phyloP scores from a whole-genome alignment of 1,284 basidiomycete genomes.

The Boletus smithii region DNA sequence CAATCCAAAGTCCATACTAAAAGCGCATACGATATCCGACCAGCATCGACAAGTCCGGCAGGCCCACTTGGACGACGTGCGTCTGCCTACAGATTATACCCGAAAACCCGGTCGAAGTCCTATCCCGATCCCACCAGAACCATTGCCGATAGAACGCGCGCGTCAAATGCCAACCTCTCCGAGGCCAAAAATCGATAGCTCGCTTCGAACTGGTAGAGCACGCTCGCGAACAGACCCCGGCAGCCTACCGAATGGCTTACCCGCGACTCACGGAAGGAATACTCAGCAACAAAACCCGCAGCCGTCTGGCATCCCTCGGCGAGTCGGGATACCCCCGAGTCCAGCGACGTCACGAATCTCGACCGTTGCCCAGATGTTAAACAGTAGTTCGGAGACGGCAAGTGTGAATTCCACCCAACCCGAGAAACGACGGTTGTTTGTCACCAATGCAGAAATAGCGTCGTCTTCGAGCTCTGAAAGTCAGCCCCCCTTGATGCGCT shows the following conservation, averaged over 20 bases:
- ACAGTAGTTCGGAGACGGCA: constrained; percentile 8
- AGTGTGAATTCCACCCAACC: constrained; percentile 19
- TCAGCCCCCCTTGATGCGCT: constrained; percentile 22
- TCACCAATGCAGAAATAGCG: constrained; percentile 50
- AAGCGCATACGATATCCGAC: constrained; percentile 20
- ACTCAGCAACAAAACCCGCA: constrained; percentile 14
- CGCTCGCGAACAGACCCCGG: constrained; percentile 44
- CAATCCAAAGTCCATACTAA: constrained; percentile 32
- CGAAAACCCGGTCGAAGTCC: constrained; percentile 15
- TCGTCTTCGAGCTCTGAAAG: constrained; percentile 45
- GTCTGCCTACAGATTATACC: constrained; percentile 6
- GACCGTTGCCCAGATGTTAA: neutral
- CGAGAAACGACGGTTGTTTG: constrained; percentile 42
- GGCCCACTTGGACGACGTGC: constrained; percentile 7
- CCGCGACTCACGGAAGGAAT: constrained; percentile 19
- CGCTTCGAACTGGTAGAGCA: constrained; percentile 23
- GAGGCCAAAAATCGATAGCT: constrained; percentile 10
- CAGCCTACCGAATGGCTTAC: constrained; percentile 16
- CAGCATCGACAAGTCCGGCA: constrained; percentile 15
- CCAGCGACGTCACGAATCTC: constrained; percentile 13
- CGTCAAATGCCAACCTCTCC: constrained; percentile 10
- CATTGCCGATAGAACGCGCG: constrained; percentile 4
- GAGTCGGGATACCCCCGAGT: constrained; percentile 17
- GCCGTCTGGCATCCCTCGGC: constrained; percentile 41
- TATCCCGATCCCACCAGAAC: constrained; percentile 12